Base-by-base conservation (phyloP, 768 basidiomycete genomes). In the Naganishia randhawae region DNA sequence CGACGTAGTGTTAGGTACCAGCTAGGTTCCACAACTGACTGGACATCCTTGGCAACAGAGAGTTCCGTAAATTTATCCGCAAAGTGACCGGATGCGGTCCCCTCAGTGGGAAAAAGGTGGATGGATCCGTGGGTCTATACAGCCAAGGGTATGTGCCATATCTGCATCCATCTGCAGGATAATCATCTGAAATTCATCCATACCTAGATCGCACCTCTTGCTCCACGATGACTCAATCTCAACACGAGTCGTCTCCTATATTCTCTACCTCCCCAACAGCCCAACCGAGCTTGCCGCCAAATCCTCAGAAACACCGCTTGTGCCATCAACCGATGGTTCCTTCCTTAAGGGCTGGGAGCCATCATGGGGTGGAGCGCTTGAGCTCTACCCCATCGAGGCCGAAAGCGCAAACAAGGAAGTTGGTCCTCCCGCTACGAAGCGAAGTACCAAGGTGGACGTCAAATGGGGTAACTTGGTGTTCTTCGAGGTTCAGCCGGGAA, bases 181-280 rank as follows among this genome's bases (percentile, higher is more conserved):
- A 6, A 19, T 31, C 17, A 11, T 17, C 45, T 48, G 4, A 48
- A 7, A 6, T 1, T 6, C 32, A 50, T 19, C 50, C 39, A 50
- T 29, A 10, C 48, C 2, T 53, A 77, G 77, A 32, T 81, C 79
- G 19, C 79, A 98, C 81, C 85, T 98, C 11, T 87, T 98, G 75
- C 91, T 95, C 80, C 95, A 98, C 83, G 95, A 98, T 86, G 95
- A 98, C 79, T 94, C 95, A 29, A 97, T 97, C 76, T 92, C 92
- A 69, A 86, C 92, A 9, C 88, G 95, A 29, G 86, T 92, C 48
- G 89, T 97, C 63, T 94, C 91, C 0, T 98, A 95, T 82, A 95
- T 98, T 81, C 87, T 97, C 55, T 98, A 98, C 82, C 89, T 97
- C 85, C 94, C 94, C 39, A 77, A 77, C 70, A 78, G 77, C 14